These are phyloP conservation scores for Euphrasia confusa DNA, from an alignment of 257 asterid genomes.

Conservation along the genomic window DNA sequence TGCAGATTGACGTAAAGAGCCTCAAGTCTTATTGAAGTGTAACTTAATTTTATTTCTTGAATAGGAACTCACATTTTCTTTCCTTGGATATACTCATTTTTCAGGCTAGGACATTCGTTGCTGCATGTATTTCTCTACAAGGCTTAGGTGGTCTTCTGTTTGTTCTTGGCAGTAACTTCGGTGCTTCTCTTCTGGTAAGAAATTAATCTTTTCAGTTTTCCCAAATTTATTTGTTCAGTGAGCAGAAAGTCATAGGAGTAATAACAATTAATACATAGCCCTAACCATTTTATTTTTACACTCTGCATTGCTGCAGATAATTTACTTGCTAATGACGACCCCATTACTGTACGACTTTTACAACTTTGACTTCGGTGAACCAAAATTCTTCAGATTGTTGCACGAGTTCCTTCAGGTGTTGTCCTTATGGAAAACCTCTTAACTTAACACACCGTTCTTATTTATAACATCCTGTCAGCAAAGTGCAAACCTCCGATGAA, in stretches of 20 bases:
- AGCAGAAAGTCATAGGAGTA: no score
- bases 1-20: slow-evolving; percentile 46
- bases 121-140: slow-evolving; percentile 46
- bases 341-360: slow-evolving; percentile 56
- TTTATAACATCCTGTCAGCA: no score
- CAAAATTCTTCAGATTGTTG: slow-evolving; percentile 32
- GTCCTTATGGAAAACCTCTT: neutral
- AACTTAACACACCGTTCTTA: no score
- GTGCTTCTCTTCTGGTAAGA: slow-evolving; percentile 62
- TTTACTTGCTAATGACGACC: slow-evolving; percentile 43
- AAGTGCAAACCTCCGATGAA: neutral
- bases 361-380: slow-evolving; percentile 37
- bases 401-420: slow-evolving; percentile 62
- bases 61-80: neutral
- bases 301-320: slow-evolving; percentile 38
- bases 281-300: neutral
- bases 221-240: slow-evolving; percentile 8
- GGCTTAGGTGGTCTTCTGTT: slow-evolving; percentile 73
- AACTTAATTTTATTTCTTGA: neutral
- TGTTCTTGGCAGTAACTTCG: slow-evolving; percentile 55
- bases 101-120: slow-evolving; percentile 57
- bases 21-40: neutral
- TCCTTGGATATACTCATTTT: slow-evolving; percentile 16
- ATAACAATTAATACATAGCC: no score
- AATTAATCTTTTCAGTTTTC: no score